Percentiles rank a stretch among this genome's conserved stretches.
Evolutionary conservation across 305 asterid genomes (phyloP).

Genomic region (Fraxinus nigra): DNA sequence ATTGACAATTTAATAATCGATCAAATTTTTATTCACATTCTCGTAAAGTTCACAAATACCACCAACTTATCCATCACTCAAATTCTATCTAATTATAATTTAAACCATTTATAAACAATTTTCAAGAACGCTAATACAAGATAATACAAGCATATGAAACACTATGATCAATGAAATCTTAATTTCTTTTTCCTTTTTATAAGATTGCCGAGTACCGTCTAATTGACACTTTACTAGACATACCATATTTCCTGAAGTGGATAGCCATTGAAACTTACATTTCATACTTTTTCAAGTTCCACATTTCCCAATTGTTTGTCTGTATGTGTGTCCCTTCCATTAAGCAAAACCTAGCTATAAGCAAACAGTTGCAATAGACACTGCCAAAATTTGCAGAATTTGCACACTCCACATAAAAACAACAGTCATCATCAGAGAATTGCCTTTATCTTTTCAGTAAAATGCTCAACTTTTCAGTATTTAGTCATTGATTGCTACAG

Average conservation of each 20-base stretch:
- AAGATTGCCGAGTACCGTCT: too few relatives aligned
- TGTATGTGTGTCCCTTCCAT: not conserved
- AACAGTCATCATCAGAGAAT: constrained; percentile 8
- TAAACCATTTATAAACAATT: too few relatives aligned
- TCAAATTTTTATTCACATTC: too few relatives aligned
- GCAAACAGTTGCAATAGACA: not conserved
- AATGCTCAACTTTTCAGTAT: constrained; percentile 16
- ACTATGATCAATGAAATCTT: not conserved
- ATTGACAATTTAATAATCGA: too few relatives aligned
- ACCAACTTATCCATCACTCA: too few relatives aligned
- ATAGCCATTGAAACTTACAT: not conserved
- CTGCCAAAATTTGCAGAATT: not conserved
- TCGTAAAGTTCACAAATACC: too few relatives aligned
- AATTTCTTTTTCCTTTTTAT: not conserved
- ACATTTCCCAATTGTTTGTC: not conserved
- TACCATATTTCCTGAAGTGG: too few relatives aligned
- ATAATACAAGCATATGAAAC: not conserved
- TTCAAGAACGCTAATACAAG: too few relatives aligned
- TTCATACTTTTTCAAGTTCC: not conserved
- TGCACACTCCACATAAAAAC: not conserved
- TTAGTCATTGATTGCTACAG: constrained; percentile 16
- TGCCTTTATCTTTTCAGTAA: constrained; percentile 8
- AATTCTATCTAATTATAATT: too few relatives aligned
- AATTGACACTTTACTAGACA: too few relatives aligned
- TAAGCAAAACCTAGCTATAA: not conserved